A percentile compares a stretch with the other conserved stretches of the same genome.
Evolutionary conservation across 441 rosid species (phyloP).

Genomic region (Capsella rubella): DNA sequence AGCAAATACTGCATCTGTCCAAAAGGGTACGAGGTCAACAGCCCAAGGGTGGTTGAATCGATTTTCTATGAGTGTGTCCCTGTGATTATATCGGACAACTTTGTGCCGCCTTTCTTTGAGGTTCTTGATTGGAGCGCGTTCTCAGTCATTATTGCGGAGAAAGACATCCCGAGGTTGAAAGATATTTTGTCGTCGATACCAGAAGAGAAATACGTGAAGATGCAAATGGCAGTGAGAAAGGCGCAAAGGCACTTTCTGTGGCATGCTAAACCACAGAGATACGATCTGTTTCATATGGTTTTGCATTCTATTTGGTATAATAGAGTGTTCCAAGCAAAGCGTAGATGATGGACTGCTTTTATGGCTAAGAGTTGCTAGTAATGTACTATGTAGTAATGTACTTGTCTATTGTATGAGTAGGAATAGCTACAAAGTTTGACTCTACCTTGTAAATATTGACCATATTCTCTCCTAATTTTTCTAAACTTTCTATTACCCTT

Average conservation of each 20-base stretch:
- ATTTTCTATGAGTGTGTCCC: slow-evolving; percentile 92
- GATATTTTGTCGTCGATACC: slow-evolving; percentile 67
- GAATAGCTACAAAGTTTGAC: not conserved
- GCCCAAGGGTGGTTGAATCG: slow-evolving; percentile 86
- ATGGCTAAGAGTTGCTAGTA: not conserved
- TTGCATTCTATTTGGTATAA: slow-evolving; percentile 94
- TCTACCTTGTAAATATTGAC: slow-evolving; percentile 27
- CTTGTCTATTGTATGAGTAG: slow-evolving; percentile 20
- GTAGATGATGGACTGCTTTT: slow-evolving; percentile 42
- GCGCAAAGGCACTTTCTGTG: slow-evolving; percentile 85
- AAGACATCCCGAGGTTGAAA: slow-evolving; percentile 77
- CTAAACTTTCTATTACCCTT: too few relatives aligned
- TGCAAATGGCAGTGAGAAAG: slow-evolving; percentile 80
- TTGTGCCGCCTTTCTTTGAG: slow-evolving; percentile 87
- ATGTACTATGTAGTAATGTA: not conserved
- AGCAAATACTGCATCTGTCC: slow-evolving; percentile 94
- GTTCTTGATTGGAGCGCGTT: slow-evolving; percentile 81
- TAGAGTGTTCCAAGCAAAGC: slow-evolving; percentile 80
- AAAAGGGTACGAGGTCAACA: slow-evolving; percentile 88
- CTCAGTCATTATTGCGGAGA: slow-evolving; percentile 77
- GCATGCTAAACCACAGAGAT: slow-evolving; percentile 81
- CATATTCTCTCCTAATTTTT: not conserved
- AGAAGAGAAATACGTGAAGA: slow-evolving; percentile 59
- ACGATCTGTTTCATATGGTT: slow-evolving; percentile 90
- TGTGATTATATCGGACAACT: slow-evolving; percentile 85